Base-by-base conservation (phyloP, 225 moss, liverwort and hornwort species). In the Bryum argenteum region DNA sequence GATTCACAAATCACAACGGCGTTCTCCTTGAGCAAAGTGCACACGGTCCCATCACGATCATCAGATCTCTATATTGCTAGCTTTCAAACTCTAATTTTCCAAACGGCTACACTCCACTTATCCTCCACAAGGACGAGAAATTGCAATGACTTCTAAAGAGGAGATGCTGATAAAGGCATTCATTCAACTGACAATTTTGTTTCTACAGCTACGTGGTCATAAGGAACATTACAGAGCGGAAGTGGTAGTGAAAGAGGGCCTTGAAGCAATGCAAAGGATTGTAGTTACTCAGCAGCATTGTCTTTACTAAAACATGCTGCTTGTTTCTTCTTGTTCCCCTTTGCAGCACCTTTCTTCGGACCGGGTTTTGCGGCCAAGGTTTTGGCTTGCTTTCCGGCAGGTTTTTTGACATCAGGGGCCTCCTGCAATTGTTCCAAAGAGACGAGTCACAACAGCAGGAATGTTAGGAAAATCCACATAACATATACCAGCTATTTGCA, bases 321-420 rank as follows among this genome's bases (percentile, higher is more conserved):
- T 83, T 66, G 83, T 71, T 83, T 87, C 78, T 81, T 87, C 63
- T 86, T 86, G 69, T 69, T 63, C 11, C 76, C 74, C 80, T 86
- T 86, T 11, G 75, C 78, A 58, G 80, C 75, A 59, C 69, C 80
- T 81, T 83, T 87, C 62, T 83, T 87, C 13, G 78, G 75, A 42
- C 70, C 80, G 65, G 86, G 82, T 71, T 85, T 82, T n/a, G 48
- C 75, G 14, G 75, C 45, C 52, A 72, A 75, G 78, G 86, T 74
- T 75, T 80, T 83, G 26, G 81, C 69, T 63, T 86, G 86, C 69
- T 86, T 75, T 26, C 87, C 83, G 12, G 64, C 78, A 61, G 87
- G 87, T 58, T 71, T 71, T 84, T 84, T 84, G 8, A 73, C 55
- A 77, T 77, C 73, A 61, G 87, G 79, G 52, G 74, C 81, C 71